Base-by-base conservation (phyloP, 2,329 filamentous ascomycete species). In the Fusarium paranaense region DNA sequence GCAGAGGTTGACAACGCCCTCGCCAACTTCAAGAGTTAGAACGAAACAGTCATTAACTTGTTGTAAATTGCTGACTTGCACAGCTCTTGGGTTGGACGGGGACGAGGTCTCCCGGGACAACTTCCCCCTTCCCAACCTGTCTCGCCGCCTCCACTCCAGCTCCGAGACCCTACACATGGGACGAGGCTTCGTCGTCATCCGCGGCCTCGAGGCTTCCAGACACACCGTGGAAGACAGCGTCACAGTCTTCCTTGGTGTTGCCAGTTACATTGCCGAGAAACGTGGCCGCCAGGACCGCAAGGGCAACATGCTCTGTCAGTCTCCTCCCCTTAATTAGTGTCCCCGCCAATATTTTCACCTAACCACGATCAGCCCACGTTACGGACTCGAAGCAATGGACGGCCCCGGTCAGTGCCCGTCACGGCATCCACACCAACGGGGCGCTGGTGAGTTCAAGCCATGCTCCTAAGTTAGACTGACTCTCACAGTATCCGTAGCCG, bases 221-320 rank as follows among this genome's bases (percentile, higher is more conserved):
- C 88, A 89, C 78, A 84, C 85, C 4, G 81, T 84, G 27, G 86
- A 90, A 70, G 89, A 92, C 61, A 88, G 88, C 62, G 80, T 88
- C 18, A 83, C 86, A 6, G 82, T 91, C 50, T 91, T 89, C 73
- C 83, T 90, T 6, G 90, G 88, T 1, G 80, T 92, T 13, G 85
- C 89, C 1, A 86, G 85, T 64, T 86, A 91, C 74, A 85, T 92
- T 59, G 90, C 87, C 2, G 84, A 87, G 40, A 83, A 86, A 56
- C 85, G 89, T 42, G 88, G 88, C 3, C 72, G 86, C 4, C 88
- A 90, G 66, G 85, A 85, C 64, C 81, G 82, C n/a, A 84, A 83
- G 50, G 86, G 86, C 13, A 84, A 85, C 38, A 83, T 88, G 76
- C 72, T 88, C 18, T 83, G 87, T 87, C 80, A 73, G 84, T 80